phyloP scores from a whole-genome alignment of 116 monocot genomes.

The Phalaenopsis hybrid region DNA sequence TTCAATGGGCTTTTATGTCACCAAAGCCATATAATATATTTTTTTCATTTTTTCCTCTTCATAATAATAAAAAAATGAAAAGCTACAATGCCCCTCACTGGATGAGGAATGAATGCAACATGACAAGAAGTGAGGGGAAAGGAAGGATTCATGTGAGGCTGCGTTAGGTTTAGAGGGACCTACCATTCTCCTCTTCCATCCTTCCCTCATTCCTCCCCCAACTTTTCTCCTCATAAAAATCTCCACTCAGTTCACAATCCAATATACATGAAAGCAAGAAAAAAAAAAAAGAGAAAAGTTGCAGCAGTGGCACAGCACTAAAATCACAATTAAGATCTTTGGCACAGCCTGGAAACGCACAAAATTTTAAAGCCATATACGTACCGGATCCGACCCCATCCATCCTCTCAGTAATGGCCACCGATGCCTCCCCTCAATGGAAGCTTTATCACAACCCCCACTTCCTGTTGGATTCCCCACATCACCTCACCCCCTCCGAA shows the following conservation, averaged over 20 bases:
- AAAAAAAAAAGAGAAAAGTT: not conserved
- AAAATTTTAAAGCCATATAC: not conserved
- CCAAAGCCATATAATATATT: not conserved
- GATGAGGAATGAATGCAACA: constrained; percentile 1
- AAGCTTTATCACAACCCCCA: constrained; percentile 75
- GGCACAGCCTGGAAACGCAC: not conserved
- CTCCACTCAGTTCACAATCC: not conserved
- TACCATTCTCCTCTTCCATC: not conserved
- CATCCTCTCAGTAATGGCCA: not conserved
- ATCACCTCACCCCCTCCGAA: constrained; percentile 11
- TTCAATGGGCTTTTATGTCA: not conserved
- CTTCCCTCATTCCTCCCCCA: not conserved
- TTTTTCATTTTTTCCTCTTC: not conserved
- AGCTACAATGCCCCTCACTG: not conserved
- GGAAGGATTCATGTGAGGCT: constrained; percentile 9
- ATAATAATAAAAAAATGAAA: not conserved
- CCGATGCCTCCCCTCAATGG: constrained; percentile 25
- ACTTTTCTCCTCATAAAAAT: not conserved
- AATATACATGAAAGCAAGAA: constrained; percentile 1
- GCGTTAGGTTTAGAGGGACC: not conserved
- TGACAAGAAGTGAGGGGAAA: not conserved
- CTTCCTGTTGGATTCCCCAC: constrained; percentile 18
- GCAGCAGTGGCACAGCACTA: not conserved
- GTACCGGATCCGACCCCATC: constrained; percentile 4
- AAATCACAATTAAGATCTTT: not conserved